phyloP scores from a whole-genome alignment of 306 rosid genomes.

The Fragaria iinumae region DNA sequence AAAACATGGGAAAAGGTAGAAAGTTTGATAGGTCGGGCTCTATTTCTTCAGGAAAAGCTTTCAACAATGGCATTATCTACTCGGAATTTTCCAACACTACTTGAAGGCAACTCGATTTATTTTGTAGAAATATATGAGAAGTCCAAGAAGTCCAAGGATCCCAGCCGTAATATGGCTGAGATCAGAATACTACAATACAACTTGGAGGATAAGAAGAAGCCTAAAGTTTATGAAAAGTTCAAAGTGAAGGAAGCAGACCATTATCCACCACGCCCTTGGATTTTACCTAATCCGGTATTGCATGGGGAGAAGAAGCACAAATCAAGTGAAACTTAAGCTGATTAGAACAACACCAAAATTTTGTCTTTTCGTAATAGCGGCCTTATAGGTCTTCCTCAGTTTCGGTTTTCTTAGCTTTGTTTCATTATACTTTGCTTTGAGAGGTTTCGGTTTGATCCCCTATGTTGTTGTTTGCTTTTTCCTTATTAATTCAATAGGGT shows the following conservation, averaged over 20 bases:
- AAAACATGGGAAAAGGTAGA: background rate
- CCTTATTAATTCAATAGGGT: too few species aligned
- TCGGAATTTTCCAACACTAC: background rate
- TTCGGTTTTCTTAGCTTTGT: too few species aligned
- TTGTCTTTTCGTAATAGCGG: too few species aligned
- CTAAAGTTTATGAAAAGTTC: background rate
- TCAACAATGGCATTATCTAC: background rate
- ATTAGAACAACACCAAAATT: background rate
- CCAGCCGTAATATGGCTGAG: background rate
- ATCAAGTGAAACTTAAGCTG: background rate
- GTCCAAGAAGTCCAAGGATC: background rate
- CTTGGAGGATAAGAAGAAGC: background rate
- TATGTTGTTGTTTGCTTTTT: too few species aligned
- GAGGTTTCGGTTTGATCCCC: too few species aligned
- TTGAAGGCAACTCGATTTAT: background rate
- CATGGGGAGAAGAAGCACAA: background rate
- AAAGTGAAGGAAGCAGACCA: background rate
- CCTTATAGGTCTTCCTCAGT: too few species aligned
- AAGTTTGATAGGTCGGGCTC: background rate
- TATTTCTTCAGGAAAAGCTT: background rate
- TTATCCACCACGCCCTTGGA: background rate
- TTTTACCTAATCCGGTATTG: background rate
- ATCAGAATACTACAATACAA: background rate
- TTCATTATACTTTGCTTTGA: too few species aligned
- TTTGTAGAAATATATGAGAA: background rate